A percentile compares a stretch with the other conserved stretches of the same genome.
Evolutionary conservation across 1,284 basidiomycete species (phyloP).

Genomic region (Hypsizygus ulmarius): DNA sequence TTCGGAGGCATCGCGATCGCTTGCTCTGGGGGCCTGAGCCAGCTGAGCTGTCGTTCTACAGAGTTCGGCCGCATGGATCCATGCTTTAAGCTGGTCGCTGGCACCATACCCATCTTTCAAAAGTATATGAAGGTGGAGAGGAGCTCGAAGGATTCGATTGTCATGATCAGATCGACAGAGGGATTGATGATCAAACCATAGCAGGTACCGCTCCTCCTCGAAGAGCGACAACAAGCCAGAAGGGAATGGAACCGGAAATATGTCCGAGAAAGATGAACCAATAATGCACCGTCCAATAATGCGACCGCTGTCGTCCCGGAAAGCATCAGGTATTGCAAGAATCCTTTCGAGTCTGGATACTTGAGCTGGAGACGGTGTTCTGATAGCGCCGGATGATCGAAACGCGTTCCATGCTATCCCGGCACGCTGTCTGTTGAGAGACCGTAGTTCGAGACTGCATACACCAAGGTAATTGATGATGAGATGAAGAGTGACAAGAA

Average conservation of each 20-base stretch:
- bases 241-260: conserved; percentile 26
- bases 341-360: conserved; percentile 37
- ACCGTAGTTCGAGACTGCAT: conserved; percentile 50
- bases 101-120: conserved; percentile 48
- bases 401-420: conserved; percentile 50
- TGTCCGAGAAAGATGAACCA: conserved; percentile 38
- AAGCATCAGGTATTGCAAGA: conserved; percentile 32
- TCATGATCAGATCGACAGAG: conserved; percentile 15
- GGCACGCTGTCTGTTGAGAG: conserved; percentile 59
- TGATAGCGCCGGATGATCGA: conserved; percentile 20
- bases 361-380: conserved; percentile 28
- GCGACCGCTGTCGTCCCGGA: conserved; percentile 34
- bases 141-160: conserved; percentile 10
- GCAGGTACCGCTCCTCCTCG: conserved; percentile 42
- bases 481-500: conserved; percentile 54
- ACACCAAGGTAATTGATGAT: conserved; percentile 60
- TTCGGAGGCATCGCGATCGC: background rate
- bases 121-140: conserved; percentile 37
- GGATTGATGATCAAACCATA: conserved; percentile 42
- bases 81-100: conserved; percentile 53
- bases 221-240: conserved; percentile 34
- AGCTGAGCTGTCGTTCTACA: conserved; percentile 20
- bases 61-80: conserved; percentile 46
- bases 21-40: background rate
- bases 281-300: conserved; percentile 42